These are phyloP conservation scores for Pichia sp. DNA, from an alignment of 1,139 yeast genomes.

Conservation along the genomic window DNA sequence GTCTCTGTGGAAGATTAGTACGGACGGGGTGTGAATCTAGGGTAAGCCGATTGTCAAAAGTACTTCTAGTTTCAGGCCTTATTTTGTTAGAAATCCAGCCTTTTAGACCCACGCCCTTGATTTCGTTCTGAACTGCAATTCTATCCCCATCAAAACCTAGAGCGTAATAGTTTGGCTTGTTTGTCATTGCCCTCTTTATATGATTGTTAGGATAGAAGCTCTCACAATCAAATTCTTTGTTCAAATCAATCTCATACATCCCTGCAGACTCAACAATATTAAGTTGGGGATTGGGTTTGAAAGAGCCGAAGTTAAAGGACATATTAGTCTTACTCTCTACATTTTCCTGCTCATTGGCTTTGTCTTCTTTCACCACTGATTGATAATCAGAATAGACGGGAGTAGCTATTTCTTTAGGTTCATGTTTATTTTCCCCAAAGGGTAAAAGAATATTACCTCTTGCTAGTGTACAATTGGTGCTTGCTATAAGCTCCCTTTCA, in stretches of 20 bases:
- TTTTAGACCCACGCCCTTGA: background rate
- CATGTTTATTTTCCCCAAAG: background rate
- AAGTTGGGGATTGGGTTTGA: background rate
- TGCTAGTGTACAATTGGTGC: background rate
- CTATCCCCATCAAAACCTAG: conserved; percentile 6
- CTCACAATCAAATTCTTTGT: background rate
- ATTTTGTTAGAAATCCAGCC: conserved; percentile 8
- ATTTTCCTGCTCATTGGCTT: background rate
- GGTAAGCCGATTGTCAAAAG: background rate
- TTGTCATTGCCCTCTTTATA: background rate
- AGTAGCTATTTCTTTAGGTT: background rate
- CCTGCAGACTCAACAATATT: background rate
- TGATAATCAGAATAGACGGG: conserved; percentile 1
- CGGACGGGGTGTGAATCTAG: conserved; percentile 1
- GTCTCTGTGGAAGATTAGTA: background rate
- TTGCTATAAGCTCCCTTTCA: conserved; percentile 10
- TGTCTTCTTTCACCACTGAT: background rate
- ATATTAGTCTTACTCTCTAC: background rate
- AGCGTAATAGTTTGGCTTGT: conserved; percentile 2
- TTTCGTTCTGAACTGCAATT: conserved; percentile 4
- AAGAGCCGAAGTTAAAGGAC: background rate
- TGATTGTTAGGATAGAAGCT: background rate
- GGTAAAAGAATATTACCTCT: background rate
- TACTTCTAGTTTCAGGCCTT: conserved; percentile 6
- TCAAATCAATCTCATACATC: background rate